phyloP scores from a whole-genome alignment of 257 asterid genomes.

The Gardenia jasminoides region DNA sequence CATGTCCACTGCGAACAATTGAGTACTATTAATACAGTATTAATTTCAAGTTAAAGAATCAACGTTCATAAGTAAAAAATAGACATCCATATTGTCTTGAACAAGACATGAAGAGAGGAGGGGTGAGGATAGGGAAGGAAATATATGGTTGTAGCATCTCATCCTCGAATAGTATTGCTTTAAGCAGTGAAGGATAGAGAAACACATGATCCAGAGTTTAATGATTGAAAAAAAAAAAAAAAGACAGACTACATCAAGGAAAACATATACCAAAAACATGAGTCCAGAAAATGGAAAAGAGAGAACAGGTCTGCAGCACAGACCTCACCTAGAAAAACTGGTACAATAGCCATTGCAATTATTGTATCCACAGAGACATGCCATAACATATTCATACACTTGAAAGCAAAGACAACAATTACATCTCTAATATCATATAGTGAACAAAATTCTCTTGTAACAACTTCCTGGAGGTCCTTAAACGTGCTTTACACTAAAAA shows the following conservation, averaged over 20 bases:
- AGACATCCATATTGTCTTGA: background rate
- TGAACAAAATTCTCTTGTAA: background rate
- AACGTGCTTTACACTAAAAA: background rate
- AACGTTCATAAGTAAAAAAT: background rate
- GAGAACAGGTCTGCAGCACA: background rate
- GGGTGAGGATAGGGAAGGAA: background rate
- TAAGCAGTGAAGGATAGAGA: background rate
- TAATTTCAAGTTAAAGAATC: background rate
- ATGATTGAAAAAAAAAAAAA: background rate
- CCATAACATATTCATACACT: background rate
- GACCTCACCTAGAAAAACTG: background rate
- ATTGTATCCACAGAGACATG: too few species aligned
- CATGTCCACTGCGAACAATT: conserved; percentile 61
- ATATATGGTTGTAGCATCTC: background rate
- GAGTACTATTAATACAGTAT: conserved; percentile 2
- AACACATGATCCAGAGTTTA: background rate
- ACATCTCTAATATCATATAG: background rate
- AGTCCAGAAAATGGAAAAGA: background rate
- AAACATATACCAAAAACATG: background rate
- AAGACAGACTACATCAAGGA: background rate
- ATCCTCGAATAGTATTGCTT: background rate
- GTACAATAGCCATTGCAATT: background rate
- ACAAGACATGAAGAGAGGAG: background rate
- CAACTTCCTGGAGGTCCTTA: background rate
- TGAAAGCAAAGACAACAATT: background rate